Evolutionary conservation across 257 asterid genomes (phyloP).

Genomic region (Perilla frutescens): DNA sequence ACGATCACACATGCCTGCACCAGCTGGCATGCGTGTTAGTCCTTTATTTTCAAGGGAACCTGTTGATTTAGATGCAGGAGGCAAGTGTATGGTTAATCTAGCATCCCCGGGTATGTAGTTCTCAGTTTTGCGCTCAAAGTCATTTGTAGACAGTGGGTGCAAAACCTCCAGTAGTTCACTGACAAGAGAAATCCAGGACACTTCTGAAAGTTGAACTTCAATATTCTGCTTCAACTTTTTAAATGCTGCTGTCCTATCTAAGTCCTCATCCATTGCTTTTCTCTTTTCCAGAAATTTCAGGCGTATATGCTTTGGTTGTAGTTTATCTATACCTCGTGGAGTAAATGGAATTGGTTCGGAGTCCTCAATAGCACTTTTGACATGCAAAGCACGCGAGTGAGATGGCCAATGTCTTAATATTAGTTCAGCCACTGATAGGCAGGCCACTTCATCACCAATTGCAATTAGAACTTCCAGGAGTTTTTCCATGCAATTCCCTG

Average conservation of each 20-base stretch:
- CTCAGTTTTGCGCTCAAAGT: conserved; percentile 49
- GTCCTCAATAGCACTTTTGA: conserved; percentile 80
- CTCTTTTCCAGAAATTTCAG: conserved; percentile 84
- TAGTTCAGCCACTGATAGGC: conserved; percentile 84
- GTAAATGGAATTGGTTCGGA: conserved; percentile 75
- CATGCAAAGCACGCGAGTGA: conserved; percentile 97
- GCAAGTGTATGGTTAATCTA: conserved; percentile 58
- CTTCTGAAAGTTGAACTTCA: conserved; percentile 74
- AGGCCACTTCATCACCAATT: conserved; percentile 96
- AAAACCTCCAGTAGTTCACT: conserved; percentile 64
- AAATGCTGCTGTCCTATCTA: conserved; percentile 43
- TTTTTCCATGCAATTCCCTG: conserved; percentile 99
- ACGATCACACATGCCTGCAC: conserved; percentile 44
- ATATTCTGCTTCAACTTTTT: conserved; percentile 68
- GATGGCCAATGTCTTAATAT: conserved; percentile 96
- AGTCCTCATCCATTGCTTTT: conserved; percentile 61
- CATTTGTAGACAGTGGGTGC: conserved; percentile 41
- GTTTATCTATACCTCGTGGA: conserved; percentile 93
- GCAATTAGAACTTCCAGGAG: conserved; percentile 97
- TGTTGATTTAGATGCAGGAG: conserved; percentile 53
- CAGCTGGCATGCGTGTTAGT: conserved; percentile 43
- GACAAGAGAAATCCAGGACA: conserved; percentile 83
- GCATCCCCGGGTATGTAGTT: conserved; percentile 53
- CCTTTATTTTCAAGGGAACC: conserved; percentile 51
- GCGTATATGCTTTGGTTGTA: conserved; percentile 81